phyloP scores from a whole-genome alignment of 129 eudicot species.

The Flaveria robusta region DNA sequence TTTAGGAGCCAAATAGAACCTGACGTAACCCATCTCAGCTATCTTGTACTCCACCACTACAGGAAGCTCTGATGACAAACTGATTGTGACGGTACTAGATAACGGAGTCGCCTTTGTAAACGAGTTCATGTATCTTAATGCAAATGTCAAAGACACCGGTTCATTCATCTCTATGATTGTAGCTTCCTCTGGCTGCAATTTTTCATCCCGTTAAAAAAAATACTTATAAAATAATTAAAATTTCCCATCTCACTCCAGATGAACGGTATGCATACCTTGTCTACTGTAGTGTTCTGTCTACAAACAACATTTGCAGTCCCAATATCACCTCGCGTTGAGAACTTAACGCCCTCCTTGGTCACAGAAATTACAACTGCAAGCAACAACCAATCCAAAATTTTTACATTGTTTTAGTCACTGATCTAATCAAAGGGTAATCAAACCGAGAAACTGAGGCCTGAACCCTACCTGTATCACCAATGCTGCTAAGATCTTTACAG shows the following conservation, averaged over 20 bases:
- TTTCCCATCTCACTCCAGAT: neutral
- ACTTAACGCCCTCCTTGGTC: constrained; percentile 92
- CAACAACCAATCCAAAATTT: neutral
- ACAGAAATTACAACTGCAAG: constrained; percentile 90
- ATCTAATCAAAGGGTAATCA: neutral
- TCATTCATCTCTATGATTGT: constrained; percentile 93
- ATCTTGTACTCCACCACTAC: constrained; percentile 92
- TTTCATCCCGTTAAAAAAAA: neutral
- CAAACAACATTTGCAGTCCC: constrained; percentile 91
- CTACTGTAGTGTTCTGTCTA: constrained; percentile 85
- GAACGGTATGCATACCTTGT: constrained; percentile 56
- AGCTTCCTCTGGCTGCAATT: constrained; percentile 85
- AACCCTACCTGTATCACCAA: constrained; percentile 87
- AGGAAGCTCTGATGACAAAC: constrained; percentile 90
- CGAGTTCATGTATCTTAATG: constrained; percentile 93
- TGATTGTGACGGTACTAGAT: constrained; percentile 70
- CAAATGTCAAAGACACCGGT: constrained; percentile 90
- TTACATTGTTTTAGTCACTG: neutral
- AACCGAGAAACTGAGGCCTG: neutral
- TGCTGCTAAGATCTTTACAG: constrained; percentile 93
- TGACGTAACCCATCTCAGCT: constrained; percentile 90
- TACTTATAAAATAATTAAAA: neutral
- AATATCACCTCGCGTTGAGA: constrained; percentile 91
- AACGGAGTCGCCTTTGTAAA: constrained; percentile 86
- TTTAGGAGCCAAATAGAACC: constrained; percentile 90